Base-by-base conservation (phyloP, 2,329 filamentous ascomycete species). In the Nigrospora oryzae region DNA sequence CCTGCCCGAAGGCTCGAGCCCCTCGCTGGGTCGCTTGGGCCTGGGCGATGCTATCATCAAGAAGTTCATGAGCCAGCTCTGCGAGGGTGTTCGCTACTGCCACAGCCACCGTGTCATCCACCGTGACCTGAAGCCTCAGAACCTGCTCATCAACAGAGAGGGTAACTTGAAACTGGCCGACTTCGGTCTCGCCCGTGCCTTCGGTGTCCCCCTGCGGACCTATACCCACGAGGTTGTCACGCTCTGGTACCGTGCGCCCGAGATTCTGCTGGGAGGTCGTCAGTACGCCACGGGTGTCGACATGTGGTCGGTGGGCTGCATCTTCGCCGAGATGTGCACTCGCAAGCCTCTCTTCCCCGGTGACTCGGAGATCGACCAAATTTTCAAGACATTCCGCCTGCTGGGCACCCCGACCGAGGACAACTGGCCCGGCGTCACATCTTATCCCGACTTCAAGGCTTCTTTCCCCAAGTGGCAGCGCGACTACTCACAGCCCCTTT, bases 151-250 rank as follows among this genome's bases (percentile, higher is more conserved):
- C 62, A 77, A 93, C 66, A 79, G 81, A 51, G 85, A 95, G 12
- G 89, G 88, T 47, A 94, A 95, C 66, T 74, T 95, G 54, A 95
- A 95, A 70, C 71, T 95, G 60, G 89, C 87, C 19, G 89, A 95
- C 75, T 95, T 95, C 58, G 89, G 89, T 63, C 74, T 95, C 52
- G 89, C 89, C 16, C 80, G 89, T 58, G 90, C 90, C 6, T 95
- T 95, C 61, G 89, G 89, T 65, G 89, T 95, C 14, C 89, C 89
- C 4, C 72, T 95, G 56, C 78, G 89, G 56, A 95, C 89, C 43
- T 95, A 95, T 66, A 95, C 90, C 41, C 89, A 95, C 67, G 89
- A 95, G 76, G 89, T 95, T 49, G 89, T 95, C 48, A 95, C 89
- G 2, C 75, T 95, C 46, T 95, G 89, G 89, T 95, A 95, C 64